These are phyloP conservation scores for Manihot esculenta DNA, from an alignment of 441 rosid species.

Conservation along the genomic window DNA sequence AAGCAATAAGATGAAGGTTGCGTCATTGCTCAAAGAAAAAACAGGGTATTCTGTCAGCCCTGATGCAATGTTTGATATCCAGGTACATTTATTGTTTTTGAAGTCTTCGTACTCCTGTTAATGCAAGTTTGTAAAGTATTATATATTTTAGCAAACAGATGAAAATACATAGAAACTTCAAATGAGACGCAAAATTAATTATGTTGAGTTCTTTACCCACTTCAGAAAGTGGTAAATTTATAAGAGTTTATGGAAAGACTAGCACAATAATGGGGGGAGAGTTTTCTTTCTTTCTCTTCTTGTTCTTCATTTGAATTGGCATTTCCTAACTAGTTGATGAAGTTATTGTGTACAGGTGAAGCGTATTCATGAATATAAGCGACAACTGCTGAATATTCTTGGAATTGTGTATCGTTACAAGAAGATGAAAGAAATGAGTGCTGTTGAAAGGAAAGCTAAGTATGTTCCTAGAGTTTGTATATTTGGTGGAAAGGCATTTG, in stretches of 20 bases:
- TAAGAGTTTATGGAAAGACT: background rate
- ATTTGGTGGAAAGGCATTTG: slow-evolving; percentile 96
- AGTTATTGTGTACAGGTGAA: slow-evolving; percentile 58
- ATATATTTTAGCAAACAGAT: too few species aligned
- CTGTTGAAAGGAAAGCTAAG: slow-evolving; percentile 58
- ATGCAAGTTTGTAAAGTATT: background rate
- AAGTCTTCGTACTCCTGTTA: slow-evolving; percentile 1
- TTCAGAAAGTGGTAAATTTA: background rate
- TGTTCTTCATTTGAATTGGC: slow-evolving; percentile 1
- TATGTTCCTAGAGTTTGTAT: slow-evolving; percentile 91
- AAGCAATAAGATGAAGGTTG: slow-evolving; percentile 84
- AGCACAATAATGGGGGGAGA: background rate
- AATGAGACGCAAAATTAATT: background rate
- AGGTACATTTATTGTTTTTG: slow-evolving; percentile 44
- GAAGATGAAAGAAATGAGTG: slow-evolving; percentile 90
- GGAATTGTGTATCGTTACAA: slow-evolving; percentile 94
- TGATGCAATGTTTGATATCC: slow-evolving; percentile 95
- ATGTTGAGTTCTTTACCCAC: background rate
- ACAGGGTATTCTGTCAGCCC: slow-evolving; percentile 86
- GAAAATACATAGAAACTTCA: background rate
- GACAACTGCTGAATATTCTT: slow-evolving; percentile 82
- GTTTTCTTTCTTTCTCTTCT: slow-evolving; percentile 1
- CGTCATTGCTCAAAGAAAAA: slow-evolving; percentile 62
- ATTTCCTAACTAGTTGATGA: slow-evolving; percentile 1
- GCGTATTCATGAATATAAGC: slow-evolving; percentile 95